A percentile compares a stretch with the other conserved stretches of the same genome.
Conservation (phyloP, 768 basidiomycete genomes). For the Termitomyces heimii region DNA sequence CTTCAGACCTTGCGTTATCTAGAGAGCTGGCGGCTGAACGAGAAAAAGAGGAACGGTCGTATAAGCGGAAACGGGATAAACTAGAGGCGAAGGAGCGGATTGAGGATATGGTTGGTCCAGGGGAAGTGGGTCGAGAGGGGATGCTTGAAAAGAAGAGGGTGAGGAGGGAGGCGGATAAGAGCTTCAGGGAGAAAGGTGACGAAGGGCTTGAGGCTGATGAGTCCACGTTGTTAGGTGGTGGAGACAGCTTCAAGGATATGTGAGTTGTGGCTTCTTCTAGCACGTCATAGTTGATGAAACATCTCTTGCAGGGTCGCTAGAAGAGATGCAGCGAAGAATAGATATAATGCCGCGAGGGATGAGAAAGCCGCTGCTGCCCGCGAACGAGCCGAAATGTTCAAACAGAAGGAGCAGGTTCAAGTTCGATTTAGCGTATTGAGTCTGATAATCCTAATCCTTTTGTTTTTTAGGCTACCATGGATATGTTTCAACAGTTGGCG, state of each 20-base stretch:
- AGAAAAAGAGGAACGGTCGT: slow-evolving; percentile 41
- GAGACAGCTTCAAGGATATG: slow-evolving; percentile 78
- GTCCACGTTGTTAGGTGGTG: slow-evolving; percentile 72
- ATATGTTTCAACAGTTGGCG: slow-evolving; percentile 87
- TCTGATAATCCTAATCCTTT: background rate
- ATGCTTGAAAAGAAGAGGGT: slow-evolving; percentile 84
- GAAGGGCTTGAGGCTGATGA: slow-evolving; percentile 78
- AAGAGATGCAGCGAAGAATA: slow-evolving; percentile 65
- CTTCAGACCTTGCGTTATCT: slow-evolving; percentile 64
- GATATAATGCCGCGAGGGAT: slow-evolving; percentile 41
- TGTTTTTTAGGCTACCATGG: slow-evolving; percentile 69
- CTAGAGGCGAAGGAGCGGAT: slow-evolving; percentile 60
- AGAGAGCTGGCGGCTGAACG: slow-evolving; percentile 55
- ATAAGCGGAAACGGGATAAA: slow-evolving; percentile 64
- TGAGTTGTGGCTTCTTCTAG: slow-evolving; percentile 29
- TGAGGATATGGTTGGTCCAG: slow-evolving; percentile 79
- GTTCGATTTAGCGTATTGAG: background rate
- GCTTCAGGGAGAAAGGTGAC: slow-evolving; percentile 74
- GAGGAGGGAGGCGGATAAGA: slow-evolving; percentile 61
- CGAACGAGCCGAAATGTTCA: slow-evolving; percentile 58
- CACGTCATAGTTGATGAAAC: background rate
- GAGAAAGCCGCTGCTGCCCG: slow-evolving; percentile 46
- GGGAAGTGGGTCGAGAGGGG: slow-evolving; percentile 74
- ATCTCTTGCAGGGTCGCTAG: slow-evolving; percentile 58
- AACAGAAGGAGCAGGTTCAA: slow-evolving; percentile 69